phyloP scores from a whole-genome alignment of 441 rosid genomes.

The Pelargonium fulgidum region DNA sequence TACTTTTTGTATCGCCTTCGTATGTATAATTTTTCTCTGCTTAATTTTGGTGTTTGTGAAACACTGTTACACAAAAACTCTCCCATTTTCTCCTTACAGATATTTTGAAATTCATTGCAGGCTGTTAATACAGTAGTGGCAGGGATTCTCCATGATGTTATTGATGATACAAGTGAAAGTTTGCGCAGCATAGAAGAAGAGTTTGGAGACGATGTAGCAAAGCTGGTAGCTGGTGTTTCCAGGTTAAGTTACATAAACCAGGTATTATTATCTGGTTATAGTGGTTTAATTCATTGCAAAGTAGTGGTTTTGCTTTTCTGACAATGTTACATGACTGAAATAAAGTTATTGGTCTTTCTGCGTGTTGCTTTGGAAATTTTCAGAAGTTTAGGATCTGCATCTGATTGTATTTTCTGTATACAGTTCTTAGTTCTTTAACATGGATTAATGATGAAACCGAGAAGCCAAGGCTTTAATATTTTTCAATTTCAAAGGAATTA shows the following conservation, averaged over 20 bases:
- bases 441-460: background rate
- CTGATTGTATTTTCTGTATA: background rate
- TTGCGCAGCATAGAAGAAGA: slow-evolving; percentile 44
- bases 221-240: slow-evolving; percentile 65
- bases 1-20: too few relatives aligned
- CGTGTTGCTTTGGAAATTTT: background rate
- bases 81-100: slow-evolving; percentile 8
- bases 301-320: background rate
- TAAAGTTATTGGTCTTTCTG: background rate
- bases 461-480: background rate
- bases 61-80: background rate
- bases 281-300: too few relatives aligned
- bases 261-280: slow-evolving; percentile 32
- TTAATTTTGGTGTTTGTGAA: slow-evolving; percentile 5
- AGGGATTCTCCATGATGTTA: slow-evolving; percentile 65
- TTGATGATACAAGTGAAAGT: slow-evolving; percentile 51
- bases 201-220: slow-evolving; percentile 62
- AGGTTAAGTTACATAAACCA: slow-evolving; percentile 61
- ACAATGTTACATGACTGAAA: background rate
- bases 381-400: background rate
- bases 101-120: slow-evolving; percentile 26
- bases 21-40: background rate
- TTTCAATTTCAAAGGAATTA: background rate
- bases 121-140: slow-evolving; percentile 65
- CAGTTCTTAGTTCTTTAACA: background rate